Evolutionary conservation across 108 stramenopile species (phyloP).

Genomic region (Nitzschia sp.): DNA sequence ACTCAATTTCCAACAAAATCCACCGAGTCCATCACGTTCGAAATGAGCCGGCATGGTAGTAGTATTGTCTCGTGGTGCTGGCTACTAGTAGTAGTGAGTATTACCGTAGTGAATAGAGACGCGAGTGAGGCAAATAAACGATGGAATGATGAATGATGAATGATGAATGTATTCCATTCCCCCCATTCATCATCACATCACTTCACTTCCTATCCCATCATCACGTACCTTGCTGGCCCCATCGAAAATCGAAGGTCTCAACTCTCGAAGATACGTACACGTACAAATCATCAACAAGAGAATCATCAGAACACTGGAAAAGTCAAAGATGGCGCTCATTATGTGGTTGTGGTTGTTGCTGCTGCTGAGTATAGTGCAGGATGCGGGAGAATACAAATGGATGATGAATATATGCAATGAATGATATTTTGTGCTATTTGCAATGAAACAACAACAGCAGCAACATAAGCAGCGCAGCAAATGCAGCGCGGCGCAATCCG

Average conservation of each 20-base stretch:
- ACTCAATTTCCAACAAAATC: constrained; percentile 85
- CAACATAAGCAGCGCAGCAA: too few species aligned
- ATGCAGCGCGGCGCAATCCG: too few species aligned
- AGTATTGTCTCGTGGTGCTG: constrained; percentile 26
- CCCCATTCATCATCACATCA: not conserved
- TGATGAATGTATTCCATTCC: not conserved
- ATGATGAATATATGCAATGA: not conserved
- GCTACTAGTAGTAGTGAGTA: too few species aligned
- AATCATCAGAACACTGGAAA: constrained; percentile 91
- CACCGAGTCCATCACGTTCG: constrained; percentile 64
- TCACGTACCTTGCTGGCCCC: constrained; percentile 31
- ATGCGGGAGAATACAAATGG: not conserved
- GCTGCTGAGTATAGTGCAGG: too few species aligned
- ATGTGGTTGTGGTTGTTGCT: too few species aligned
- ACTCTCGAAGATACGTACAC: constrained; percentile 89
- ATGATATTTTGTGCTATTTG: not conserved
- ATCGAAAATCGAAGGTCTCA: constrained; percentile 87
- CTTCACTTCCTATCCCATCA: too few species aligned
- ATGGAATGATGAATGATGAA: not conserved
- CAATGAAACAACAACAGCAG: too few species aligned
- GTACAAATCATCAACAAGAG: constrained; percentile 91
- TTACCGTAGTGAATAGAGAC: too few species aligned
- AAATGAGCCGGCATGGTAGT: constrained; percentile 9
- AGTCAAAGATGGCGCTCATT: constrained; percentile 94
- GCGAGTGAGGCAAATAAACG: not conserved